These are phyloP conservation scores for Boletus subcaerulescens DNA, from an alignment of 768 basidiomycete genomes.

Conservation along the genomic window DNA sequence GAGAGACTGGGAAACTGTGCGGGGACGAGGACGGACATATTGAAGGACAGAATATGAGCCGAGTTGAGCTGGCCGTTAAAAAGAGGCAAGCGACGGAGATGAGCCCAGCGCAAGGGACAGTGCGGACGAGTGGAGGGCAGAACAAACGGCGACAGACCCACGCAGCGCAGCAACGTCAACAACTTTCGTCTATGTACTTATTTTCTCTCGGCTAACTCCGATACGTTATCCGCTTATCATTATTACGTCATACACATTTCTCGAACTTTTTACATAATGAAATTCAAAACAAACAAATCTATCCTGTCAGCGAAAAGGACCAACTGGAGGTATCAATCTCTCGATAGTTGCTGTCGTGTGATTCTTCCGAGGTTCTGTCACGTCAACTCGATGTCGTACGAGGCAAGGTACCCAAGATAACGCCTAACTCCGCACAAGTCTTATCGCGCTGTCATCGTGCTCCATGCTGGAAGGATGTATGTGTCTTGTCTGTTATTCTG, in stretches of 20 bases:
- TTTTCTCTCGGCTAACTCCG: constrained; percentile 26
- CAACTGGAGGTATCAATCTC: no score
- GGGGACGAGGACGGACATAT: constrained; percentile 33
- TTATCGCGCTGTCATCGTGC: not conserved
- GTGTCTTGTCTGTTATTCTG: no score
- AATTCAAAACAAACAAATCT: not conserved
- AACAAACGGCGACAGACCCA: constrained; percentile 10
- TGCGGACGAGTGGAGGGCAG: constrained; percentile 6
- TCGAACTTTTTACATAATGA: no score
- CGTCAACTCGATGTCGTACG: not conserved
- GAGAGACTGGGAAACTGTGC: constrained; percentile 30
- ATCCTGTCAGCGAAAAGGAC: not conserved
- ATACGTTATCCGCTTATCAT: constrained; percentile 8
- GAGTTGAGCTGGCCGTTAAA: constrained; percentile 15
- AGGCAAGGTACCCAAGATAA: no score
- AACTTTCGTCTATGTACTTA: constrained; percentile 15
- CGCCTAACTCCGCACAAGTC: constrained; percentile 10
- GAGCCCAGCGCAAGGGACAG: constrained; percentile 17
- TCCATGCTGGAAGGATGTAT: no score
- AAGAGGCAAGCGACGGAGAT: constrained; percentile 22
- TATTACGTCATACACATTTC: constrained; percentile 11
- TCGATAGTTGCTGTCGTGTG: no score
- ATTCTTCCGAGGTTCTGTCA: not conserved
- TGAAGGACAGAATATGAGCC: not conserved
- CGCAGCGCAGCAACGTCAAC: constrained; percentile 13